Conservation (phyloP, 1,284 basidiomycete species). For the Blastosporella zonata region DNA sequence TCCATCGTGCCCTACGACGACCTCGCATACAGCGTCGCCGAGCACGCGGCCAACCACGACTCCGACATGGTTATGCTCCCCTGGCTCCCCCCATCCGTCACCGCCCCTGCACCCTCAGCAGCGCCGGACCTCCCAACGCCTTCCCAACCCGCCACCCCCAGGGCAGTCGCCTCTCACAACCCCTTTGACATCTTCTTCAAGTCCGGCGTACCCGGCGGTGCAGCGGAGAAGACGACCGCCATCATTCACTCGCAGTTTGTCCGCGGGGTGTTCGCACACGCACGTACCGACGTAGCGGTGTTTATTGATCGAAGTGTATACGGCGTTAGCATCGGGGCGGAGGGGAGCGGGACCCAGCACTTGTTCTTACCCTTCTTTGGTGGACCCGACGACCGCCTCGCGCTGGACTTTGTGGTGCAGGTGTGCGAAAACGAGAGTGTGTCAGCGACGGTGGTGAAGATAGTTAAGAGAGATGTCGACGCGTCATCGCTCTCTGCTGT, state of each 20-base stretch:
- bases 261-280: slow-evolving; percentile 74
- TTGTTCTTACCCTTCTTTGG: slow-evolving; percentile 92
- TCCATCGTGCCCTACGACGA: slow-evolving; percentile 68
- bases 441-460: slow-evolving; percentile 70
- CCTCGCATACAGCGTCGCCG: slow-evolving; percentile 63
- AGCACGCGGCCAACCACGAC: slow-evolving; percentile 57
- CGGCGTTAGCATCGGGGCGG: slow-evolving; percentile 25
- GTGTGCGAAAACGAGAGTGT: slow-evolving; percentile 68
- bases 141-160: slow-evolving; percentile 14
- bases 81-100: slow-evolving; percentile 54
- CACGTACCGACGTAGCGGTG: slow-evolving; percentile 73
- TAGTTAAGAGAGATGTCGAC: slow-evolving; percentile 48
- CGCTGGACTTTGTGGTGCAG: slow-evolving; percentile 81
- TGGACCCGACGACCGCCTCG: slow-evolving; percentile 90
- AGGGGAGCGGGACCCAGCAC: slow-evolving; percentile 48
- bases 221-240: slow-evolving; percentile 35
- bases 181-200: slow-evolving; percentile 70
- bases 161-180: slow-evolving; percentile 24
- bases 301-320: slow-evolving; percentile 67
- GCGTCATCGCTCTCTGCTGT: slow-evolving; percentile 21
- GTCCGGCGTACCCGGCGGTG: slow-evolving; percentile 25
- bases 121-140: neutral
- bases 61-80: slow-evolving; percentile 84
- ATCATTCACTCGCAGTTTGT: slow-evolving; percentile 78
- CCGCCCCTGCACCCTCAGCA: neutral